A percentile compares a stretch with the other conserved stretches of the same genome.
phyloP scores from a whole-genome alignment of 2,329 filamentous ascomycete species.

The Ceratocystis lukuohia region DNA sequence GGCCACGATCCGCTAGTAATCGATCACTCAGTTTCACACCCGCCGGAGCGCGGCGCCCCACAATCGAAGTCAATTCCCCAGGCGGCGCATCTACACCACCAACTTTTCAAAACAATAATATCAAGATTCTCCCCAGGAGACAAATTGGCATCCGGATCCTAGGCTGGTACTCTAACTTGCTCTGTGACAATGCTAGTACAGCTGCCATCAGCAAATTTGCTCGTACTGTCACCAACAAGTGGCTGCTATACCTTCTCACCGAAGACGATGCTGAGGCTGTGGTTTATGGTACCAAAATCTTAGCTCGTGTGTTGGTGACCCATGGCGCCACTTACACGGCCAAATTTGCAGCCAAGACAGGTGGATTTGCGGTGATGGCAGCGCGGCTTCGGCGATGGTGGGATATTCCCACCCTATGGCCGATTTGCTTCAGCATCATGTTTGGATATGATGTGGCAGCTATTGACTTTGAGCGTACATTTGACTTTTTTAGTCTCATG shows the following conservation, averaged over 20 bases:
- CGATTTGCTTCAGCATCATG: conserved; percentile 73
- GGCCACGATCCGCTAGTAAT: conserved; percentile 10
- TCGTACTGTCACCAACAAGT: conserved; percentile 91
- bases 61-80: conserved; percentile 15
- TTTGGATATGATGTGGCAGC: conserved; percentile 71
- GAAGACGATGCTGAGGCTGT: conserved; percentile 77
- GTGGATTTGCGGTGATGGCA: conserved; percentile 77
- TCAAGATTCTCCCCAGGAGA: conserved; percentile 9
- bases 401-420: conserved; percentile 74
- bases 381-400: conserved; percentile 76
- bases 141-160: conserved; percentile 64
- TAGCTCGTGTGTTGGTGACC: conserved; percentile 68
- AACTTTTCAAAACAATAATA: background rate
- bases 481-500: conserved; percentile 61
- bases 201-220: conserved; percentile 74
- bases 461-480: conserved; percentile 57
- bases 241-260: conserved; percentile 80
- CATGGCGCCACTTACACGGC: conserved; percentile 70
- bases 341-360: conserved; percentile 72
- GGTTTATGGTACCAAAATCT: conserved; percentile 64
- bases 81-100: background rate
- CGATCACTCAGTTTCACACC: conserved; percentile 29
- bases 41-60: conserved; percentile 4
- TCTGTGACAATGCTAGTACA: conserved; percentile 59
- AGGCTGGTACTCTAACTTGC: conserved; percentile 60